Evolutionary conservation across 192 early-diverging fungal species (phyloP), one percentile per base, ranked within the genome.

Genomic region (Coemansia sp.): DNA sequence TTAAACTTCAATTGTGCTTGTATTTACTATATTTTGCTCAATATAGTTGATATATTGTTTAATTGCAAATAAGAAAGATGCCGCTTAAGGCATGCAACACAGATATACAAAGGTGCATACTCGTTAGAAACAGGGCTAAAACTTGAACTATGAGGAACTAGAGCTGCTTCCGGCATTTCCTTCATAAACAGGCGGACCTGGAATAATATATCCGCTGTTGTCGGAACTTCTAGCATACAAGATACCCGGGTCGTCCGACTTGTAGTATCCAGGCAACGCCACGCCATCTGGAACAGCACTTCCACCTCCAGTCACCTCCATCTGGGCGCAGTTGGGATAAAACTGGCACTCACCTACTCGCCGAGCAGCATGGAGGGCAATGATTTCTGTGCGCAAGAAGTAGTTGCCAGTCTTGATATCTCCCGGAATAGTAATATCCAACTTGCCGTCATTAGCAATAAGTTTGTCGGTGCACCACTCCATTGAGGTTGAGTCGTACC

Each of bases 381-480:
- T 64, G 4, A 73, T 58, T 20, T 73, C 71, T 0, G 71, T 51
- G 14, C 71, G 65, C 22, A 73, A 10, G 15, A 68, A 2, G 15
- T 73, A 73, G 8, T 59, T 14, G 1, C 75, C 75, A 5, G 62
- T 37, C 23, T 59, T 48, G 2, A 74, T 15, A 20, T 74, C 65
- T 0, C 49, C 58, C 0, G 77, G 77, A 15, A 80, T 74, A 0
- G 62, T 65, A 8, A 74, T 31, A 8, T 66, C 57, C 7, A 73
- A 34, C 42, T 47, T 63, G 1, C 76, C 76, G 1, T 60, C 17
- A 28, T 74, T 66, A 3, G 17, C 42, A 40, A 66, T 74, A 11
- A 80, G 15, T 28, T 53, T 74, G 22, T 66, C 60, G 2, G 61
- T 71, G 52, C 68, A 61, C 77, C 77, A 80, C 22, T 62, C 8